These are phyloP conservation scores for Cystobasidiopsis lactophilus DNA, from an alignment of 768 basidiomycete species.

Conservation along the genomic window DNA sequence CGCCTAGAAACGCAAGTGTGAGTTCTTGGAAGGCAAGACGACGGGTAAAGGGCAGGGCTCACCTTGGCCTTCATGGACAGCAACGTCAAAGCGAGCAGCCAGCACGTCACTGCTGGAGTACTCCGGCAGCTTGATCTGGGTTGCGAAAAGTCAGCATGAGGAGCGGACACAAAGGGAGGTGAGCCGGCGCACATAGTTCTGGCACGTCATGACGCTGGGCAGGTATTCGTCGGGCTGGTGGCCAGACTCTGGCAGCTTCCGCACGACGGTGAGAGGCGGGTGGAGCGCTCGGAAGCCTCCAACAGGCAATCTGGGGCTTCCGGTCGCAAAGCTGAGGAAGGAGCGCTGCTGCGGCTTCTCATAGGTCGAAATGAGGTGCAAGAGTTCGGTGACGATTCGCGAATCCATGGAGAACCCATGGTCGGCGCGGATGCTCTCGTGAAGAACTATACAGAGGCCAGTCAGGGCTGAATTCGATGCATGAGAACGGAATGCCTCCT, in stretches of 20 bases:
- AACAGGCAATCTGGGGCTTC: slow-evolving; percentile 23
- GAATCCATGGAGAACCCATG: slow-evolving; percentile 95
- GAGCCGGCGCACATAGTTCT: slow-evolving; percentile 38
- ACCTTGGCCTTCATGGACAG: slow-evolving; percentile 82
- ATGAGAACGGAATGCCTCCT: slow-evolving; percentile 22
- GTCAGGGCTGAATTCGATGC: slow-evolving; percentile 6
- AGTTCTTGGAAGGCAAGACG: neutral
- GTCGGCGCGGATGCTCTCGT: slow-evolving; percentile 81
- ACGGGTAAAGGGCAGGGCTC: slow-evolving; percentile 46
- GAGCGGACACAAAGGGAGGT: neutral
- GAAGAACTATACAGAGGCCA: slow-evolving; percentile 38
- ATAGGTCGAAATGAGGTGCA: slow-evolving; percentile 68
- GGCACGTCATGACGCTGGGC: slow-evolving; percentile 97
- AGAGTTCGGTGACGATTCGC: slow-evolving; percentile 62
- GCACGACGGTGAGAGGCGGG: slow-evolving; percentile 82
- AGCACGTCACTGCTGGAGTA: slow-evolving; percentile 73
- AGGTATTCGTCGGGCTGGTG: slow-evolving; percentile 72
- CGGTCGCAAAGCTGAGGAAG: slow-evolving; percentile 90
- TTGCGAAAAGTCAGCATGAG: neutral
- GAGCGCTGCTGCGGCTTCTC: slow-evolving; percentile 52
- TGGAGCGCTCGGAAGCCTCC: slow-evolving; percentile 83
- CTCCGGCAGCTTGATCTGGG: slow-evolving; percentile 35
- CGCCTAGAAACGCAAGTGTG: neutral
- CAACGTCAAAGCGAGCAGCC: slow-evolving; percentile 55
- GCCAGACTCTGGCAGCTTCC: slow-evolving; percentile 66